These are phyloP conservation scores for Camellia lanceoleosa DNA, from an alignment of 148 eudicot genomes.

Conservation along the genomic window DNA sequence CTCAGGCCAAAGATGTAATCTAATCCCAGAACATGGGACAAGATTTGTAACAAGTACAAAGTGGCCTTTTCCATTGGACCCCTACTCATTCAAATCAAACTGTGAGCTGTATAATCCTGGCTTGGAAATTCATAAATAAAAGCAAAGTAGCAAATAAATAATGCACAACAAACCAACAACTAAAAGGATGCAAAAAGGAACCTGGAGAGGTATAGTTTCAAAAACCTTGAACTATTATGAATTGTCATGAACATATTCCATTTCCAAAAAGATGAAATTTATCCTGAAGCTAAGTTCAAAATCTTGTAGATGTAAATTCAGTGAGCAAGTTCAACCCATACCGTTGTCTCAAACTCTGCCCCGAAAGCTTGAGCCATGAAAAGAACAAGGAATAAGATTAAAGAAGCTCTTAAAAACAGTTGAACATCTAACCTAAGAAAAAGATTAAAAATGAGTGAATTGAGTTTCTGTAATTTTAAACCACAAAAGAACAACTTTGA, in stretches of 20 bases:
- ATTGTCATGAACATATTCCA: not conserved
- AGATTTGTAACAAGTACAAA: slow-evolving; percentile 93
- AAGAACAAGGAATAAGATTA: too few species aligned
- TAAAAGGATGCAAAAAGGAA: slow-evolving; percentile 3
- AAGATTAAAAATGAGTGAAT: slow-evolving; percentile 1
- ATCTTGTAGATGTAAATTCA: not conserved
- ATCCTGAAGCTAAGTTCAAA: not conserved
- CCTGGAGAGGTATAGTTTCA: too few species aligned
- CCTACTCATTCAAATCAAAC: slow-evolving; percentile 44
- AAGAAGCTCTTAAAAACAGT: too few species aligned
- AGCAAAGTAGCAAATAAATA: not conserved
- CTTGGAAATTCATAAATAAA: not conserved
- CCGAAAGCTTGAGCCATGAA: too few species aligned
- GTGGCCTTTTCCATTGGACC: slow-evolving; percentile 64
- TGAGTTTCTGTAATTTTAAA: not conserved
- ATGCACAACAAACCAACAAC: slow-evolving; percentile 8
- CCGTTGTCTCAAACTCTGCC: not conserved
- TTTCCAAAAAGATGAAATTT: not conserved
- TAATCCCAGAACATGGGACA: slow-evolving; percentile 86
- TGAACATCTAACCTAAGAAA: slow-evolving; percentile 13
- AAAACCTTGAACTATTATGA: not conserved
- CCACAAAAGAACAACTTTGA: slow-evolving; percentile 8
- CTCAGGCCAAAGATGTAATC: slow-evolving; percentile 96
- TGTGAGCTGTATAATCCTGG: slow-evolving; percentile 14
- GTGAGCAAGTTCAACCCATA: not conserved